phyloP scores from a whole-genome alignment of 1,284 basidiomycete species.

The Trichosporon coremiiforme region DNA sequence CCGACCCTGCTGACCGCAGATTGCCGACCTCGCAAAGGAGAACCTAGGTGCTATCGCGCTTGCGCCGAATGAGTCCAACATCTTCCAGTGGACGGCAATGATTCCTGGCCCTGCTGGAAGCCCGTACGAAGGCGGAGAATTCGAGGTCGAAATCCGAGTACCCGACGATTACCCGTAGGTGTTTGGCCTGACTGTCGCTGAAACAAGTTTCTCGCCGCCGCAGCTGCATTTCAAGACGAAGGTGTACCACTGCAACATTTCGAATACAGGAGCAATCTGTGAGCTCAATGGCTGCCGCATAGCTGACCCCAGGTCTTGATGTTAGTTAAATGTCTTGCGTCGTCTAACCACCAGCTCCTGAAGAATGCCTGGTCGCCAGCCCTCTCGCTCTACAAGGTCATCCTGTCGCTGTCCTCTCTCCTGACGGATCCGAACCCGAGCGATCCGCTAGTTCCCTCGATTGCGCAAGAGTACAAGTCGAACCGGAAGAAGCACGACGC shows the following conservation, averaged over 20 bases:
- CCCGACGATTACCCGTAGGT: slow-evolving; percentile 80
- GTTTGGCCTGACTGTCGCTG: background rate
- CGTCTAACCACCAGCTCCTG: slow-evolving; percentile 66
- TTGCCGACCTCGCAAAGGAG: slow-evolving; percentile 78
- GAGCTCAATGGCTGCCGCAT: slow-evolving; percentile 27
- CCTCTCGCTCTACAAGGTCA: slow-evolving; percentile 84
- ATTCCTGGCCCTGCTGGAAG: slow-evolving; percentile 83
- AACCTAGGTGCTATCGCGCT: slow-evolving; percentile 75
- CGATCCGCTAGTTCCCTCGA: slow-evolving; percentile 63
- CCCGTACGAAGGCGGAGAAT: slow-evolving; percentile 83
- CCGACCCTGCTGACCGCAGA: slow-evolving; percentile 48
- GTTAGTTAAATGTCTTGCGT: slow-evolving; percentile 36
- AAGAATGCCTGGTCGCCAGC: slow-evolving; percentile 90
- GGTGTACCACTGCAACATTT: slow-evolving; percentile 92
- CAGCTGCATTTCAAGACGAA: slow-evolving; percentile 77
- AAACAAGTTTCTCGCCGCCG: slow-evolving; percentile 75
- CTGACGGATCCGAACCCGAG: slow-evolving; percentile 95
- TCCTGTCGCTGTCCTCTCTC: slow-evolving; percentile 95
- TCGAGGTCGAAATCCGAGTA: slow-evolving; percentile 71
- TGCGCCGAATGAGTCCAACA: slow-evolving; percentile 62
- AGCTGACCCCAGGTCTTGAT: slow-evolving; percentile 48
- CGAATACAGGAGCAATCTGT: slow-evolving; percentile 62
- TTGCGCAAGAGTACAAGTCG: slow-evolving; percentile 82
- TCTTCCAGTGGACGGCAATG: slow-evolving; percentile 68
- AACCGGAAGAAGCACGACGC: slow-evolving; percentile 86